A percentile compares a stretch with the other conserved stretches of the same genome.
phyloP scores from a whole-genome alignment of 176 grass and related monocot species.

The Aegilops tauschii region DNA sequence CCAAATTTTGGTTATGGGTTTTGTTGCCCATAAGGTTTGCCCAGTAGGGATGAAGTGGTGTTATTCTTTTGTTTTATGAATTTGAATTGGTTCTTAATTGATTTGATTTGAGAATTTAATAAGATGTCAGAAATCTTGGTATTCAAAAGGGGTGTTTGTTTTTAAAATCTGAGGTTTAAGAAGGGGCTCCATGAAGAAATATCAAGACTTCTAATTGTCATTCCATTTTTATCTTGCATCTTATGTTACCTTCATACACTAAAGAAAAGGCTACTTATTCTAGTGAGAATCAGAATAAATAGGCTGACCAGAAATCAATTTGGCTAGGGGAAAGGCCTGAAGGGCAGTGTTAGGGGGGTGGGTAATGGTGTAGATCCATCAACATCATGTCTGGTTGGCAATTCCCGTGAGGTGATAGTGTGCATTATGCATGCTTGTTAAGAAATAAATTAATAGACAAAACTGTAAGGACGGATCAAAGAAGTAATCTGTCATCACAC shows the following conservation, averaged over 20 bases:
- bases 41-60: background rate
- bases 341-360: too few species aligned
- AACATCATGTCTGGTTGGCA: background rate
- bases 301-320: background rate
- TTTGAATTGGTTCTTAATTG: background rate
- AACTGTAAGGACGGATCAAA: background rate
- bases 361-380: too few species aligned
- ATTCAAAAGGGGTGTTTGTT: background rate
- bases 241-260: background rate
- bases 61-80: background rate
- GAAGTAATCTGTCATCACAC: background rate
- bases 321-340: background rate
- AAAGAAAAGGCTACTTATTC: background rate
- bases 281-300: background rate
- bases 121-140: background rate
- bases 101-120: background rate
- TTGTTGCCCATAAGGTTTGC: background rate
- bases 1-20: background rate
- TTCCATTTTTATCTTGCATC: background rate
- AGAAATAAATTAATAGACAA: background rate
- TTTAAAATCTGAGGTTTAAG: background rate
- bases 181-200: background rate
- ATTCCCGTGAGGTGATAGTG: background rate
- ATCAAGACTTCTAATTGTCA: background rate
- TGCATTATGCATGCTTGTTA: background rate